Evolutionary conservation across 305 asterid genomes (phyloP).

Genomic region (Ilex paraguariensis): DNA sequence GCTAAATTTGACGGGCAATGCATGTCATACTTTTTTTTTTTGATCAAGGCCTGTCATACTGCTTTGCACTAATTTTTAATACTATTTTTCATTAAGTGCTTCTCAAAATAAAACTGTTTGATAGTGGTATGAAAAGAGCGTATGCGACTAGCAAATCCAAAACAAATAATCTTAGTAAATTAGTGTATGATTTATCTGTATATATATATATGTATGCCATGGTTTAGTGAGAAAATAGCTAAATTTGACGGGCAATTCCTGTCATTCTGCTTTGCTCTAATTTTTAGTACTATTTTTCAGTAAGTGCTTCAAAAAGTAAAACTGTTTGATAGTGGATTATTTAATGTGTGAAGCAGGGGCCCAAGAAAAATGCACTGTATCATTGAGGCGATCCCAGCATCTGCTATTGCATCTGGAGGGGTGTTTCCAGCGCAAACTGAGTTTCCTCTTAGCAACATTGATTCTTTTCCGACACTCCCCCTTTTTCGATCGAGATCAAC

Average conservation of each 20-base stretch:
- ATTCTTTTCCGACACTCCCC: conserved; percentile 46
- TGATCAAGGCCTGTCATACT: neutral
- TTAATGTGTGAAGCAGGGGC: conserved; percentile 44
- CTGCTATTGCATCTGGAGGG: conserved; percentile 74
- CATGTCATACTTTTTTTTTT: too few relatives aligned
- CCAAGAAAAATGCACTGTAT: conserved; percentile 85
- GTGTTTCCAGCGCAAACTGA: conserved; percentile 58
- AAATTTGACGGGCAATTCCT: neutral
- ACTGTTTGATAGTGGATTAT: neutral
- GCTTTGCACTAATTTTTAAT: neutral
- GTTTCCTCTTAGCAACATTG: conserved; percentile 36
- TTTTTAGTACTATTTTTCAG: neutral
- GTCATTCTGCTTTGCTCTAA: neutral
- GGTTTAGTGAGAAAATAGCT: too few relatives aligned
- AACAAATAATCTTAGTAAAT: too few relatives aligned
- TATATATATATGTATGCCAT: too few relatives aligned
- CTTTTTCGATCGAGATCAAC: conserved; percentile 52
- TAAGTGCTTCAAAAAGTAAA: neutral
- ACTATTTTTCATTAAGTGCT: neutral
- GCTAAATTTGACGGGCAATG: too few relatives aligned
- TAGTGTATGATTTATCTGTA: too few relatives aligned
- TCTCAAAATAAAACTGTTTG: neutral
- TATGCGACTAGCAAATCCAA: too few relatives aligned
- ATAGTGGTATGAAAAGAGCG: too few relatives aligned
- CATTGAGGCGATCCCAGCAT: conserved; percentile 64